Percentiles rank a stretch among this genome's conserved stretches.
Conservation (phyloP, 2,329 filamentous ascomycete species). For the Neonectria ditissima region DNA sequence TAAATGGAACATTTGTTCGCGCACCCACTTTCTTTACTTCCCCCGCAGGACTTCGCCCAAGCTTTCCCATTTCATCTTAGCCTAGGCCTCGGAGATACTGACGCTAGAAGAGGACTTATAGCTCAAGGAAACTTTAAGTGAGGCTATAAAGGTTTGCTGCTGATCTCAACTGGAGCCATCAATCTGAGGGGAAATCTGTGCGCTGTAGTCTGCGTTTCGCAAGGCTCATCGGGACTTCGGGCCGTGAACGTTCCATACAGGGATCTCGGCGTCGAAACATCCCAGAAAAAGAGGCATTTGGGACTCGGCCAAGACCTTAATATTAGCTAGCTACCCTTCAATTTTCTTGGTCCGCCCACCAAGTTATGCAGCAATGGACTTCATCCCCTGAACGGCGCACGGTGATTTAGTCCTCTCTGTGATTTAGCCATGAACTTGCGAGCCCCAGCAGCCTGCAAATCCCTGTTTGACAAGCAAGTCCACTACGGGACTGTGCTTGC, state of each 20-base stretch:
- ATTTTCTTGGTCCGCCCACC: neutral
- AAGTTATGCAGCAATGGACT: neutral
- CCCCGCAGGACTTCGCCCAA: neutral
- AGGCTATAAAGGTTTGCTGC: neutral
- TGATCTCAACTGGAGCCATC: neutral
- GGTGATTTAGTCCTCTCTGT: neutral
- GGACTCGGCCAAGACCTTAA: neutral
- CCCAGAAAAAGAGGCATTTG: neutral
- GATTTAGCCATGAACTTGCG: neutral
- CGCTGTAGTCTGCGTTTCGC: neutral
- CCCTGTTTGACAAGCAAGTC: neutral
- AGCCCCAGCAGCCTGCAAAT: neutral
- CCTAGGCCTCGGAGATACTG: neutral
- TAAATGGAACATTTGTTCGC: neutral
- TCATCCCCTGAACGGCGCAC: neutral
- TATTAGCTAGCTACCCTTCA: neutral
- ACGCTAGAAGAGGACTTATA: neutral
- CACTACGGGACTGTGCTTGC: neutral
- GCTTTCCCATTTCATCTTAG: neutral
- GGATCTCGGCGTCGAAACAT: neutral
- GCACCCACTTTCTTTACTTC: neutral
- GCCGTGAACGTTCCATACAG: neutral
- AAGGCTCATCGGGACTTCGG: neutral
- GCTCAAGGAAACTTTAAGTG: neutral
- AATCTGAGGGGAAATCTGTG: neutral